These are phyloP conservation scores for Venturia asperata DNA, from an alignment of 2,329 filamentous ascomycete species.

Conservation along the genomic window DNA sequence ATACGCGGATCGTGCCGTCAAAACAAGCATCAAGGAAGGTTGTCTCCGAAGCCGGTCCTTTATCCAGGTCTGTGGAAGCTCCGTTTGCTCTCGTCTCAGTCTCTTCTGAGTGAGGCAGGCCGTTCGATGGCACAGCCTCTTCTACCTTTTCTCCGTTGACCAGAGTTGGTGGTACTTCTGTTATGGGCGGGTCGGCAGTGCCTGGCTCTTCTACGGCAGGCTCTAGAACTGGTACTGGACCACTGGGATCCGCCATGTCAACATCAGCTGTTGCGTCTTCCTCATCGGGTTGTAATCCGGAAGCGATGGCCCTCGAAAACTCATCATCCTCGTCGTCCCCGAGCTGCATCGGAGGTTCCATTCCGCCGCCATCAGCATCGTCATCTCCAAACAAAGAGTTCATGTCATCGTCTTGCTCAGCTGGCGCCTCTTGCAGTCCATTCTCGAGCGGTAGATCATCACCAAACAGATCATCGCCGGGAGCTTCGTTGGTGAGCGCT, in stretches of 20 bases:
- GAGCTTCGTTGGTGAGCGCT: constrained; percentile 37
- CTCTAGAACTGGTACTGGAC: constrained; percentile 24
- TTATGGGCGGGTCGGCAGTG: not conserved
- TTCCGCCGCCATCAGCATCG: constrained; percentile 33
- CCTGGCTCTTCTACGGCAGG: constrained; percentile 3
- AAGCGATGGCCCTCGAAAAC: constrained; percentile 66
- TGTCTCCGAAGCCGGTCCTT: constrained; percentile 54
- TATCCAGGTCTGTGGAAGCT: constrained; percentile 19
- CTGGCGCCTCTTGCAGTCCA: constrained; percentile 29
- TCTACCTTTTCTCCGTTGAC: constrained; percentile 22
- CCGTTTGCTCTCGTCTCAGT: constrained; percentile 21
- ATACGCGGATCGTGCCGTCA: constrained; percentile 83
- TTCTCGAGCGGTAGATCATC: constrained; percentile 25
- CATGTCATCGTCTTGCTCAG: constrained; percentile 47
- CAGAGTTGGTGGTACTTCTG: constrained; percentile 5
- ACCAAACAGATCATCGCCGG: constrained; percentile 28
- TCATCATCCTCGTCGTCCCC: constrained; percentile 80
- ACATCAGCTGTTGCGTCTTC: constrained; percentile 36
- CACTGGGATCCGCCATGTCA: constrained; percentile 39
- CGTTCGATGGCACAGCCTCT: constrained; percentile 32
- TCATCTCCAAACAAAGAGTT: constrained; percentile 83
- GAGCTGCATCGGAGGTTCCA: constrained; percentile 47
- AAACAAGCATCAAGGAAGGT: constrained; percentile 86
- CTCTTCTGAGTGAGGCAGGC: constrained; percentile 41
- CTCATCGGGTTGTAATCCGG: constrained; percentile 39